phyloP scores from a whole-genome alignment of 2,329 filamentous ascomycete genomes.

The Sphaerulina populicola region DNA sequence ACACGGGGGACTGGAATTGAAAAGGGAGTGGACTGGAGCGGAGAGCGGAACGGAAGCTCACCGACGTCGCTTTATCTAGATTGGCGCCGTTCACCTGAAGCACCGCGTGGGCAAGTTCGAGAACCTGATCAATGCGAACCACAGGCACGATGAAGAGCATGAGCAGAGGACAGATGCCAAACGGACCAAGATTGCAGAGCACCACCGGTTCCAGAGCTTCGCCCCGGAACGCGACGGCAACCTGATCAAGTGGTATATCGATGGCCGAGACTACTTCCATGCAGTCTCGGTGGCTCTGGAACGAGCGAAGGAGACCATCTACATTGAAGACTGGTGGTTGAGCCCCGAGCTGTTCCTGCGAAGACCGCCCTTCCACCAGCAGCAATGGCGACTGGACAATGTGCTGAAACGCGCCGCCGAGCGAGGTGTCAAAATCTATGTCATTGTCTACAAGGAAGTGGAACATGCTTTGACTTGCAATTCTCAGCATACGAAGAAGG shows the following conservation, averaged over 20 bases:
- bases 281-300: constrained; percentile 87
- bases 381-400: constrained; percentile 80
- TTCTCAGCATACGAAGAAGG: constrained; percentile 84
- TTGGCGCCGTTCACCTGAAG: constrained; percentile 51
- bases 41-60: too few species aligned
- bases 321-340: constrained; percentile 96
- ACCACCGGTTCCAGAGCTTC: constrained; percentile 80
- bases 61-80: constrained; percentile 25
- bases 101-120: constrained; percentile 56
- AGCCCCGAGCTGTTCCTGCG: constrained; percentile 81
- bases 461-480: constrained; percentile 67
- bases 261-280: constrained; percentile 90
- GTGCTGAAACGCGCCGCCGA: constrained; percentile 82
- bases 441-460: constrained; percentile 84
- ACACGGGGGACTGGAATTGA: background rate
- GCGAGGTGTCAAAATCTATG: constrained; percentile 85
- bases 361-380: constrained; percentile 70
- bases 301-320: constrained; percentile 82
- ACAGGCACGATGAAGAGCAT: constrained; percentile 89
- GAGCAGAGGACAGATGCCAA: constrained; percentile 78
- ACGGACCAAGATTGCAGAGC: constrained; percentile 60
- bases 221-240: constrained; percentile 82
- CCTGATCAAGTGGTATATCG: constrained; percentile 86
- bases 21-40: background rate
- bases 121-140: constrained; percentile 71